These are phyloP conservation scores for Brassica hybrid DNA, from an alignment of 441 rosid genomes.

Conservation along the genomic window DNA sequence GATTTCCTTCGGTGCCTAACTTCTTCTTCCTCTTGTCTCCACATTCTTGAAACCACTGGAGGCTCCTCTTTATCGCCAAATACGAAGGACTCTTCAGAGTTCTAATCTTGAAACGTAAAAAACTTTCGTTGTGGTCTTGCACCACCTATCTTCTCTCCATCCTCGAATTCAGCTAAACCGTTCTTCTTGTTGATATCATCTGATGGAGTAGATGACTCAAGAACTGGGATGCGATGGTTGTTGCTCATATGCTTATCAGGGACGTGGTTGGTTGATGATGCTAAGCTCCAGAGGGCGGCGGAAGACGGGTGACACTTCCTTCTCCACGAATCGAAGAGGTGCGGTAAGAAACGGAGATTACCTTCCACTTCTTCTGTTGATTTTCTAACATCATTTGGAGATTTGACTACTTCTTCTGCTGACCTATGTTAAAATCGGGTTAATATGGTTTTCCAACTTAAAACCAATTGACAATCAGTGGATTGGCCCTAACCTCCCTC, in stretches of 20 bases:
- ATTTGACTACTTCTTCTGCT: conserved; percentile 41
- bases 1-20: conserved; percentile 49
- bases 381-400: conserved; percentile 42
- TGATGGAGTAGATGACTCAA: conserved; percentile 61
- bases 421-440: no score
- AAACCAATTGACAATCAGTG: no score
- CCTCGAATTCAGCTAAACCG: conserved; percentile 44
- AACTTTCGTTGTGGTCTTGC: conserved; percentile 49
- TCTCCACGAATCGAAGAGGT: conserved; percentile 63
- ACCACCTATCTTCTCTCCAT: conserved; percentile 47
- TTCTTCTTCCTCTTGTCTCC: conserved; percentile 53
- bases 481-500: no score
- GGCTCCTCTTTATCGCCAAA: conserved; percentile 31
- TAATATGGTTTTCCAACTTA: no score
- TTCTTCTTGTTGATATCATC: conserved; percentile 55
- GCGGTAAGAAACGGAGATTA: conserved; percentile 74
- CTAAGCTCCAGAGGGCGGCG: conserved; percentile 55
- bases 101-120: conserved; percentile 66
- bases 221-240: conserved; percentile 48
- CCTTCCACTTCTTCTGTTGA: conserved; percentile 44
- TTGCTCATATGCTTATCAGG: conserved; percentile 39
- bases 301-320: conserved; percentile 57
- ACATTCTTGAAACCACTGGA: conserved; percentile 49
- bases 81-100: conserved; percentile 47
- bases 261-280: conserved; percentile 28